Percentiles rank a stretch among this genome's conserved stretches.
These are phyloP conservation scores for Didymella lethalis DNA, from an alignment of 2,329 filamentous ascomycete species.

Conservation along the genomic window DNA sequence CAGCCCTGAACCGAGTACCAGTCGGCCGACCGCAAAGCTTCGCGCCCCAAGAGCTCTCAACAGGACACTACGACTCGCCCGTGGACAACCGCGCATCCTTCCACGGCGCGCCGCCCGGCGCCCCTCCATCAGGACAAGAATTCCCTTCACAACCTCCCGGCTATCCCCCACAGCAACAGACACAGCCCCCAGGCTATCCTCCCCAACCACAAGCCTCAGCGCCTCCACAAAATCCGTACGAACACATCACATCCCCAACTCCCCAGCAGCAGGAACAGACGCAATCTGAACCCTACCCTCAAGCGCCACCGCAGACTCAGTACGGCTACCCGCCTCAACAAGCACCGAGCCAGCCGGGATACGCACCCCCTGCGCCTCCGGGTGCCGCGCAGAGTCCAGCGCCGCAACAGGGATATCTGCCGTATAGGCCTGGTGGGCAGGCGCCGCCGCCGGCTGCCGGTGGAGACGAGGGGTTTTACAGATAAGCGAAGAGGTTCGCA, in stretches of 20 bases:
- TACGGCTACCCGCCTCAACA: conserved; percentile 40
- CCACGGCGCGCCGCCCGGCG: conserved; percentile 35
- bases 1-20: conserved; percentile 46
- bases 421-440: conserved; percentile 47
- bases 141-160: conserved; percentile 22
- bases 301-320: conserved; percentile 36
- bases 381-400: conserved; percentile 34
- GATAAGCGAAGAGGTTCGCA: conserved; percentile 8
- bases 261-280: conserved; percentile 36
- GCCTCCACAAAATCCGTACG: conserved; percentile 37
- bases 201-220: conserved; percentile 30
- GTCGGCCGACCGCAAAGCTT: conserved; percentile 49
- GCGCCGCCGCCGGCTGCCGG: conserved; percentile 43
- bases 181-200: conserved; percentile 36
- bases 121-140: conserved; percentile 39
- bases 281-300: conserved; percentile 41
- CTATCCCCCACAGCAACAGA: conserved; percentile 29
- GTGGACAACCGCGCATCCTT: conserved; percentile 56
- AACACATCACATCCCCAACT: conserved; percentile 39
- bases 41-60: conserved; percentile 58
- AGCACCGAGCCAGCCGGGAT: conserved; percentile 26
- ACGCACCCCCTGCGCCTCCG: conserved; percentile 45
- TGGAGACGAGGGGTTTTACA: conserved; percentile 46
- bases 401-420: conserved; percentile 40
- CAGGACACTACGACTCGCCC: conserved; percentile 57